Evolutionary conservation across 257 asterid genomes (phyloP), one percentile per base, ranked within the genome.

Genomic region (Salvia hispanica): DNA sequence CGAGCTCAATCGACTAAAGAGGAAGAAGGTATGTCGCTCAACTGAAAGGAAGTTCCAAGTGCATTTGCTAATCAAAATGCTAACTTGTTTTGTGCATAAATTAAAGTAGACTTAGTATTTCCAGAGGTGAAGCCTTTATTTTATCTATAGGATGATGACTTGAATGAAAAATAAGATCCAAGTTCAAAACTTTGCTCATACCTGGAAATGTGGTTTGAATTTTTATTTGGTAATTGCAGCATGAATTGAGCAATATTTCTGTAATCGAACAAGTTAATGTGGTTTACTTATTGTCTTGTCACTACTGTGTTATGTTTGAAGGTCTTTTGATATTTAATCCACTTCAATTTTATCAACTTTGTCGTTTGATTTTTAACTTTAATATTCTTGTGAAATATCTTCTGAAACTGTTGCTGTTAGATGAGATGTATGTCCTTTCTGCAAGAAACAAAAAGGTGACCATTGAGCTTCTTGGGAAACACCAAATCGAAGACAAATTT

Each of bases 341-440:
- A 36, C 54, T 47, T 55, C 37, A 31, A 62, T 36, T 59, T 40
- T 34, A 21, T 37, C 1, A 21, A 16, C 45, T 57, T 50, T 39
- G 8, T 40, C 13, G 9, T 50, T 39, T 64, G 8, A n/a, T 42
- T 15, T 1, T 62, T 44, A 42, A 48, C 57, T 34, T 53, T 2
- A 6, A 36, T 13, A 6, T 45, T 61, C 34, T 58, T 16, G 58
- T 72, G 42, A 70, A 70, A 62, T 55, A n/a, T 37, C 53, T 44
- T 25, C 62, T 51, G 42, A 44, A 53, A 58, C 9, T 69, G 64
- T 62, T 40, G 52, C 78, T 60, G 10, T 77, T 78, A 91, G 99
- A 94, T 72, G 99, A 90, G 82, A 94, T 94, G 99, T 94, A 94
- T 76, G 96, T 94, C 80, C 91, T 94, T 57, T 94, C 99, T 58